phyloP scores from a whole-genome alignment of 2,329 filamentous ascomycete genomes.

The Seiridium unicorne region DNA sequence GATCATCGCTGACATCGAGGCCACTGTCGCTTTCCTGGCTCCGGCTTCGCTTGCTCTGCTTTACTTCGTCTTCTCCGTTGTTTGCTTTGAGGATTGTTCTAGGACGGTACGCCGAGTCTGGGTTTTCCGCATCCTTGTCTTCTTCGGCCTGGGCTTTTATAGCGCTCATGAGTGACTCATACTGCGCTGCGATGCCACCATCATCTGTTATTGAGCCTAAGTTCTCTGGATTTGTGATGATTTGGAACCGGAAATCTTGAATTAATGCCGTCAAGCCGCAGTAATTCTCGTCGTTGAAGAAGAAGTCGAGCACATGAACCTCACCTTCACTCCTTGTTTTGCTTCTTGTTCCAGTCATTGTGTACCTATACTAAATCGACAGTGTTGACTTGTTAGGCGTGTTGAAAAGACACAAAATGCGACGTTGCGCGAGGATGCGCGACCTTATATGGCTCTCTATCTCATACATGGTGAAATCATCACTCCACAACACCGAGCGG shows the following conservation, averaged over 20 bases:
- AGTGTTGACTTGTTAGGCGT: neutral
- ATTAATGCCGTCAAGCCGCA: constrained; percentile 4
- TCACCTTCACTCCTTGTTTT: neutral
- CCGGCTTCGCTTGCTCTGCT: neutral
- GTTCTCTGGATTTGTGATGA: neutral
- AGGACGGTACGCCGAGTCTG: neutral
- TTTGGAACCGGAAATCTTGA: constrained; percentile 11
- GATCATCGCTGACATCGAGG: neutral
- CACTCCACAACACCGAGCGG: too few species aligned
- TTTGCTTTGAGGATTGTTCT: neutral
- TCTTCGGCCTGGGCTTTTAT: neutral
- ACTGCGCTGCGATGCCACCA: neutral
- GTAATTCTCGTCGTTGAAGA: neutral
- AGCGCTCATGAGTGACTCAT: neutral
- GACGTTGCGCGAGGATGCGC: neutral
- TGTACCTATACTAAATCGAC: neutral
- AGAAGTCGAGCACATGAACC: constrained; percentile 5
- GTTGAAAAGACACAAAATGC: neutral
- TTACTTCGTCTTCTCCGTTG: neutral
- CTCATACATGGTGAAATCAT: neutral
- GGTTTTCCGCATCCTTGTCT: neutral
- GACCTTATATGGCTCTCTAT: neutral
- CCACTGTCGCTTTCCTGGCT: neutral
- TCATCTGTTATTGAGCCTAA: neutral
- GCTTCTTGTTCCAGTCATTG: neutral